Percentiles rank a stretch among this genome's conserved stretches.
Conservation (phyloP, 2,329 filamentous ascomycete species). For the Huntiella decipiens region DNA sequence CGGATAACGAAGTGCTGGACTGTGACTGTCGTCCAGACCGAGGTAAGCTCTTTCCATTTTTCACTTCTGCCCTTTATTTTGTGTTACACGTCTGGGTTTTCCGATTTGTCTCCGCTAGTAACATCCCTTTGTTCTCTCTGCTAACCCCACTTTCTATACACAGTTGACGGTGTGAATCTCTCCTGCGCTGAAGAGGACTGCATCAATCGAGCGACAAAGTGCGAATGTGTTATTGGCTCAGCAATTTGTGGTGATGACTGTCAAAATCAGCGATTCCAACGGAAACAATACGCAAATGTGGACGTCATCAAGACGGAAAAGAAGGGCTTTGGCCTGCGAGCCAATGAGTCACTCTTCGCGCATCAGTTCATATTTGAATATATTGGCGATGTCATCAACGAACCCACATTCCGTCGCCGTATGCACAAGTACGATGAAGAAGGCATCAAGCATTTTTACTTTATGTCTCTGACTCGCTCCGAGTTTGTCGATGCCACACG, state of each 20-base stretch:
- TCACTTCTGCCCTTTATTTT: too few relatives aligned
- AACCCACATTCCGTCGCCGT: slow-evolving; percentile 69
- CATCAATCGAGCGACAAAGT: slow-evolving; percentile 95
- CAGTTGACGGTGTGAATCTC: slow-evolving; percentile 48
- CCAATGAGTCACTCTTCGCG: slow-evolving; percentile 55
- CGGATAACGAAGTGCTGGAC: slow-evolving; percentile 76
- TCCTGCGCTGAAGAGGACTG: slow-evolving; percentile 95
- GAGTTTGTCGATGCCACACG: slow-evolving; percentile 97
- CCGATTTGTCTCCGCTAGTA: too few relatives aligned
- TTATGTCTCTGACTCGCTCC: slow-evolving; percentile 93
- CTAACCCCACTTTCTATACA: slow-evolving; percentile 1
- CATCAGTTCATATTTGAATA: slow-evolving; percentile 97
- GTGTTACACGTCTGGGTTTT: too few relatives aligned
- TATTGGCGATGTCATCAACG: slow-evolving; percentile 94
- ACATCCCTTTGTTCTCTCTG: not conserved
- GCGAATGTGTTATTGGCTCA: slow-evolving; percentile 71
- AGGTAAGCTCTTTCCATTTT: slow-evolving; percentile 44
- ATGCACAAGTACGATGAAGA: slow-evolving; percentile 90
- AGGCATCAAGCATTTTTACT: slow-evolving; percentile 98
- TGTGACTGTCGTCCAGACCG: slow-evolving; percentile 92
- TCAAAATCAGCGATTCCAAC: slow-evolving; percentile 89
- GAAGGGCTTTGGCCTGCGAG: slow-evolving; percentile 83
- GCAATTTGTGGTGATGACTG: slow-evolving; percentile 68
- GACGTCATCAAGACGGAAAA: slow-evolving; percentile 96
- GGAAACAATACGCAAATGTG: slow-evolving; percentile 73